phyloP scores from a whole-genome alignment of 2,329 filamentous ascomycete species.

The Aspergillus bombycis region DNA sequence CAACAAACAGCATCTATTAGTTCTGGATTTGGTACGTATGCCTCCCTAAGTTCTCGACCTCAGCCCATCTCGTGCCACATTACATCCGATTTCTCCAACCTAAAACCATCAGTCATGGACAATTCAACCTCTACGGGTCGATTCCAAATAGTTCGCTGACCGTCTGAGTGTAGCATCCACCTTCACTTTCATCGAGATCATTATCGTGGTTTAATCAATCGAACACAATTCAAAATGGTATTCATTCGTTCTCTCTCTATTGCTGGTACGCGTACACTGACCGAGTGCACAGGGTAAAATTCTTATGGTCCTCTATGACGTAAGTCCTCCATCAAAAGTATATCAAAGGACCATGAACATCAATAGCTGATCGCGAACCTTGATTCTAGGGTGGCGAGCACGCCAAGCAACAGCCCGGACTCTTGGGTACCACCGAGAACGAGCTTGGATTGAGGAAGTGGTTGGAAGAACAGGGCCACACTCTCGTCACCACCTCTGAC shows the following conservation, averaged over 20 bases:
- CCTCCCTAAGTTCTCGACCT: not conserved
- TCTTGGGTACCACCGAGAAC: slow-evolving; percentile 96
- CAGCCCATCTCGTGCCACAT: not conserved
- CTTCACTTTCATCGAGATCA: not conserved
- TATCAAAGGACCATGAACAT: slow-evolving; percentile 1
- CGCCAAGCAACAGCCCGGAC: slow-evolving; percentile 81
- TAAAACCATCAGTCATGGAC: not conserved
- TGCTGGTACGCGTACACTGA: slow-evolving; percentile 63
- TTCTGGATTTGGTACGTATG: not conserved
- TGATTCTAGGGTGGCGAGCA: slow-evolving; percentile 71
- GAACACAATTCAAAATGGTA: slow-evolving; percentile 56
- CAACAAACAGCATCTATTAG: slow-evolving; percentile 8
- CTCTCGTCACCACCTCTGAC: slow-evolving; percentile 93
- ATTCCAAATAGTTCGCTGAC: slow-evolving; percentile 3
- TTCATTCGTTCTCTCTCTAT: slow-evolving; percentile 63
- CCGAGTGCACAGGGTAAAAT: slow-evolving; percentile 85
- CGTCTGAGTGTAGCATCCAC: not conserved
- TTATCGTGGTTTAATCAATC: slow-evolving; percentile 5
- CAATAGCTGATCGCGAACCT: slow-evolving; percentile 11
- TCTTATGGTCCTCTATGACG: slow-evolving; percentile 91
- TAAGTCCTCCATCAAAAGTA: slow-evolving; percentile 46
- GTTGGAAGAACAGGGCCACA: slow-evolving; percentile 97
- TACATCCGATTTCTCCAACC: not conserved
- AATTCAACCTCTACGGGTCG: not conserved
- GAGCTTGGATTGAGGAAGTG: slow-evolving; percentile 96